Base-by-base conservation (phyloP, 2,329 filamentous ascomycete genomes). In the Teratosphaeria destructans region DNA sequence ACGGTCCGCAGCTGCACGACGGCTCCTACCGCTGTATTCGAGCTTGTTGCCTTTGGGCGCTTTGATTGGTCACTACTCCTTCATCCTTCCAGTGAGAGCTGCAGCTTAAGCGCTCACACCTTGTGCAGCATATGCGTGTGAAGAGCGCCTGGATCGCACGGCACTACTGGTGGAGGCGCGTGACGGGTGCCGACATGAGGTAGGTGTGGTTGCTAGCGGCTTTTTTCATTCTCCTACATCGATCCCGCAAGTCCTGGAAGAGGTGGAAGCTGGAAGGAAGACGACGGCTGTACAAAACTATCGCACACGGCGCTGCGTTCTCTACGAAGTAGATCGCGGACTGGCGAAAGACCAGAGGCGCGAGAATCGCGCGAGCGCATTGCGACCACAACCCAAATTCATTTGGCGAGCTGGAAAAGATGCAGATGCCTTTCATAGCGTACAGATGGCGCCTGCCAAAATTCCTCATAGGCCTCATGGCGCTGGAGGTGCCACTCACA, bases 401-500 rank as follows among this genome's bases (percentile, higher is more conserved):
- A 2, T 23, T 23, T 23, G n/a, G 19, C n/a, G 43, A 23, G 43
- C 16, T 32, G 19, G 53, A 26, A n/a, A 47, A 29, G 39, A 56
- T 56, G 55, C 14, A 19, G 29, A 34, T 56, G 27, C 53, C 53
- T 8, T 27, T 56, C 32, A 29, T 85, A 58, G 79, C 82, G 23
- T 78, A 77, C 66, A 74, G 77, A 68, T 85, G 83, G 77, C 78
- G 79, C 59, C 74, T 79, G 32, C 78, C 79, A 52, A 78, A 77
- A 64, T 62, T 79, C 62, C 74, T 84, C 65, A 75, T 79, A 63
- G 78, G 71, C 55, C 77, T 89, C 64, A 82, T 92, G 77, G 68
- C 82, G 56, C 69, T 85, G 57, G 89, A 93, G 75, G 79, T 92
- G 57, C 74, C 76, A 43, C 81, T 85, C 63, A 82, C 85, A 27